A percentile compares a stretch with the other conserved stretches of the same genome.
Evolutionary conservation across 2,329 filamentous ascomycete genomes (phyloP).

Genomic region (Penicillium sp.): DNA sequence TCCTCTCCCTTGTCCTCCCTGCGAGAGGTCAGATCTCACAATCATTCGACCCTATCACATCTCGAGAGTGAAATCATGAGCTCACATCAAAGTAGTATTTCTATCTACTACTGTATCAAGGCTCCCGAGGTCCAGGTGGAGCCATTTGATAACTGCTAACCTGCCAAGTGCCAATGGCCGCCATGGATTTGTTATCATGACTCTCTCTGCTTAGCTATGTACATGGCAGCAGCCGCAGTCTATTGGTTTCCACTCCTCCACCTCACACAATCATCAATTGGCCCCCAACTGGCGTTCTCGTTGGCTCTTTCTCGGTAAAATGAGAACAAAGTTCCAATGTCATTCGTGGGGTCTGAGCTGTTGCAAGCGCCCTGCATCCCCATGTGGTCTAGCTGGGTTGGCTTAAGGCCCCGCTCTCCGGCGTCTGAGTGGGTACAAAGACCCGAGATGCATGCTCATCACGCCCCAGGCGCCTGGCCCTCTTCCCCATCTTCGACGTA

Average conservation of each 20-base stretch:
- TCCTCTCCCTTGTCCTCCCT: neutral
- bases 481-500: neutral
- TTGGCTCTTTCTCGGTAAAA: slow-evolving; percentile 10
- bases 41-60: neutral
- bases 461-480: slow-evolving; percentile 30
- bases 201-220: neutral
- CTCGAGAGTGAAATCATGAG: neutral
- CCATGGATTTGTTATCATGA: neutral
- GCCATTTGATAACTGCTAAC: neutral
- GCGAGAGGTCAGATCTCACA: neutral
- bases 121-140: neutral
- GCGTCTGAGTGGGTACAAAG: slow-evolving; percentile 26
- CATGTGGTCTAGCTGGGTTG: slow-evolving; percentile 22
- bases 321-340: slow-evolving; percentile 13
- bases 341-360: slow-evolving; percentile 10
- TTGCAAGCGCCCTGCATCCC: slow-evolving; percentile 27
- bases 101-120: neutral
- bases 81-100: neutral
- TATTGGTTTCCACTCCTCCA: neutral
- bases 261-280: neutral
- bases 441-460: slow-evolving; percentile 28
- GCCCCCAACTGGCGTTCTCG: slow-evolving; percentile 8
- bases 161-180: neutral
- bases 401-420: slow-evolving; percentile 13
- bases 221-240: no score